A percentile compares a stretch with the other conserved stretches of the same genome.
Evolutionary conservation across 2,329 filamentous ascomycete species (phyloP).

Genomic region (Aspergillus ruber): DNA sequence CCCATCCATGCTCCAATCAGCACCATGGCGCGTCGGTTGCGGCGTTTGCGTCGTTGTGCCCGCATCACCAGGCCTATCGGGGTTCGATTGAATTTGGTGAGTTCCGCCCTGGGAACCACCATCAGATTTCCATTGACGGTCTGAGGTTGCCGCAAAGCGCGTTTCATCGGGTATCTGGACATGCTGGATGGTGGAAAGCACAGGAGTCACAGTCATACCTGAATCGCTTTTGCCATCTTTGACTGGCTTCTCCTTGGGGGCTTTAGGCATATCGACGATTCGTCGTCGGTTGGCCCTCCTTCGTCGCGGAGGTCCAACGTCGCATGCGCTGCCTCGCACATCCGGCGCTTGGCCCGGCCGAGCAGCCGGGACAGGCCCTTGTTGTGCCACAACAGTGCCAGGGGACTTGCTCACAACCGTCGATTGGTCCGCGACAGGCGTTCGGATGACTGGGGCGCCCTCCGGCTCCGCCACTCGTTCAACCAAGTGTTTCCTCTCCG

Average conservation of each 20-base stretch:
- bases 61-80: not conserved
- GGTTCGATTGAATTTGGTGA: conserved; percentile 7
- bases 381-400: conserved; percentile 29
- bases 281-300: conserved; percentile 50
- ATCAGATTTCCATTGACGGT: conserved; percentile 26
- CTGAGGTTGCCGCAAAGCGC: conserved; percentile 18
- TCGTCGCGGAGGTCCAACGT: conserved; percentile 31
- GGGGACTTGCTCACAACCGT: conserved; percentile 58
- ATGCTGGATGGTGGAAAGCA: conserved; percentile 22
- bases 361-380: conserved; percentile 5
- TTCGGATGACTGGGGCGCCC: conserved; percentile 70
- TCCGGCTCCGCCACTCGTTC: conserved; percentile 73
- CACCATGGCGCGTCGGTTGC: conserved; percentile 17
- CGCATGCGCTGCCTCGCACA: conserved; percentile 18
- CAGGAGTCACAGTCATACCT: conserved; percentile 23
- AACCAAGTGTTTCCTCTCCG: conserved; percentile 75
- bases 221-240: conserved; percentile 24
- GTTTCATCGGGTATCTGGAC: conserved; percentile 22
- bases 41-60: conserved; percentile 3
- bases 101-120: conserved; percentile 23
- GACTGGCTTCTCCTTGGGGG: conserved; percentile 4
- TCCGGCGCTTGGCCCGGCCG: conserved; percentile 6
- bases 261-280: conserved; percentile 52
- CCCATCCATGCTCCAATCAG: conserved; percentile 48
- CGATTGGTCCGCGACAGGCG: conserved; percentile 55